These are phyloP conservation scores for Aspergillus aculeatus DNA, from an alignment of 2,329 filamentous ascomycete genomes.

Conservation along the genomic window DNA sequence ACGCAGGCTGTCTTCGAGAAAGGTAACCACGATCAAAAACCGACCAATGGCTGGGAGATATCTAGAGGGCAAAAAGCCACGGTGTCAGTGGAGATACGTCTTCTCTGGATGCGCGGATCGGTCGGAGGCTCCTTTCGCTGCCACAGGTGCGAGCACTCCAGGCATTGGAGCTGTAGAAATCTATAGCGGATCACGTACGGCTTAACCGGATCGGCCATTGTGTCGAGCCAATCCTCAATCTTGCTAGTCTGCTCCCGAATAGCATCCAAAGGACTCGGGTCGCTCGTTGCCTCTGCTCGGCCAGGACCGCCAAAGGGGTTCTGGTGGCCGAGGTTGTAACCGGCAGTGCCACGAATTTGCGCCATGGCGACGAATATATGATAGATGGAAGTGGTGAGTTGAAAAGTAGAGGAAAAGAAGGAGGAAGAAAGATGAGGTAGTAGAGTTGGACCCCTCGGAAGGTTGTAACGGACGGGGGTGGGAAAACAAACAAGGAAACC, in stretches of 20 bases:
- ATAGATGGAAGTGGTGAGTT: neutral
- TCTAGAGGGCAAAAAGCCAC: slow-evolving; percentile 51
- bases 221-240: slow-evolving; percentile 92
- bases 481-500: slow-evolving; percentile 1
- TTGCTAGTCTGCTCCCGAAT: slow-evolving; percentile 96
- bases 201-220: slow-evolving; percentile 83
- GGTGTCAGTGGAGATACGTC: slow-evolving; percentile 27
- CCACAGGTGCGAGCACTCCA: neutral
- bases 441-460: neutral
- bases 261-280: slow-evolving; percentile 77
- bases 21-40: slow-evolving; percentile 97
- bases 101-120: neutral
- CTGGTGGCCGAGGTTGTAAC: slow-evolving; percentile 78
- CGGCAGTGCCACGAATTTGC: slow-evolving; percentile 65
- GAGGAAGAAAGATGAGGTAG: slow-evolving; percentile 7
- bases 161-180: neutral
- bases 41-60: slow-evolving; percentile 93
- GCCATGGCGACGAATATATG: slow-evolving; percentile 38
- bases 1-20: slow-evolving; percentile 91
- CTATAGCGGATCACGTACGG: slow-evolving; percentile 63
- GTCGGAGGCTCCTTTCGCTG: neutral
- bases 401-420: slow-evolving; percentile 5
- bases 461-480: neutral
- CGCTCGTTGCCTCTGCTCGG: slow-evolving; percentile 60
- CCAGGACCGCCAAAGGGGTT: slow-evolving; percentile 67